Evolutionary conservation across 2,329 filamentous ascomycete species (phyloP).

Genomic region (Neopestalotiopsis sp.): DNA sequence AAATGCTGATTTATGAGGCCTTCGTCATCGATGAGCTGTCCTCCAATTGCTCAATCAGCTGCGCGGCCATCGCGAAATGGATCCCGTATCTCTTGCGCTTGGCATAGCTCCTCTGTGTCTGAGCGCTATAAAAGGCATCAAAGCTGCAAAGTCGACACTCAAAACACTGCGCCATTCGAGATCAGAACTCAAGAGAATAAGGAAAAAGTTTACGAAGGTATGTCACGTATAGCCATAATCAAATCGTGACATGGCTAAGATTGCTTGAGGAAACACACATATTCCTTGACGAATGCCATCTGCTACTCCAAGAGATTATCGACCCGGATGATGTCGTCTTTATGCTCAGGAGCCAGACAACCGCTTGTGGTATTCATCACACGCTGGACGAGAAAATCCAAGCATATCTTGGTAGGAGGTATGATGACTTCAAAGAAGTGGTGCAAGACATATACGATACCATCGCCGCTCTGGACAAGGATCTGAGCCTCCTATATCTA

Average conservation of each 20-base stretch:
- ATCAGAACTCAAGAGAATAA: slow-evolving; percentile 14
- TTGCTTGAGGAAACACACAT: slow-evolving; percentile 9
- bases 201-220: slow-evolving; percentile 18
- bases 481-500: neutral
- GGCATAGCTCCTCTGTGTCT: slow-evolving; percentile 20
- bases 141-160: slow-evolving; percentile 16
- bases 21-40: neutral
- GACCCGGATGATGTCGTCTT: slow-evolving; percentile 16
- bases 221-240: neutral
- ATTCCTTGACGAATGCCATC: slow-evolving; percentile 22
- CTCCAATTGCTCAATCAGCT: neutral
- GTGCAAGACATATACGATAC: slow-evolving; percentile 17
- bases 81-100: slow-evolving; percentile 7
- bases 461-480: slow-evolving; percentile 1
- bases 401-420: slow-evolving; percentile 20
- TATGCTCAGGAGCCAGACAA: slow-evolving; percentile 15
- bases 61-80: neutral
- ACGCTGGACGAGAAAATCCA: slow-evolving; percentile 18
- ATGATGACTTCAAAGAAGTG: slow-evolving; percentile 17
- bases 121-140: slow-evolving; percentile 18
- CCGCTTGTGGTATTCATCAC: neutral
- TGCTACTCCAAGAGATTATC: slow-evolving; percentile 18
- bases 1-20: neutral
- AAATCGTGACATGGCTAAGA: neutral
- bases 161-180: slow-evolving; percentile 19